Conservation (phyloP, 495 filamentous ascomycete species). For the Penicillium lagena region DNA sequence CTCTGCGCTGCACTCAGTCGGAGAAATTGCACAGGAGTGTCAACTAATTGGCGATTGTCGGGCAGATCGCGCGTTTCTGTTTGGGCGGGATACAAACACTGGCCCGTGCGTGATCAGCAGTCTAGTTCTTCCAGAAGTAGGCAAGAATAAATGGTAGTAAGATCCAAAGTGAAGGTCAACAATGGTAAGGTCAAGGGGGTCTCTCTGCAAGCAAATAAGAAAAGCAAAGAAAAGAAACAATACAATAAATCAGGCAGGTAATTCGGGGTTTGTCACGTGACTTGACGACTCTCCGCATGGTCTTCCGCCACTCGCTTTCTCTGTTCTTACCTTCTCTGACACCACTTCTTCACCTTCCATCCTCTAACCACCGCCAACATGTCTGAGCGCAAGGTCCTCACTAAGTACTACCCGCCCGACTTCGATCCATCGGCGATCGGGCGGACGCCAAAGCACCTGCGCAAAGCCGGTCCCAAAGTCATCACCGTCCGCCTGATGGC, state of each 20-base stretch:
- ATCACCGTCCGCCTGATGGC: conserved; percentile 95
- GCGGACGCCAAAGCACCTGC: conserved; percentile 60
- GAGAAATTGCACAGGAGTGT: too few relatives aligned
- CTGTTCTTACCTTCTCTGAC: not conserved
- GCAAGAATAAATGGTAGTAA: too few relatives aligned
- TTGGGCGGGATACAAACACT: conserved; percentile 10
- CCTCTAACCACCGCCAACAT: conserved; percentile 41
- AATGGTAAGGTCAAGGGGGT: too few relatives aligned
- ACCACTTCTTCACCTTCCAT: not conserved
- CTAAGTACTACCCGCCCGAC: conserved; percentile 89
- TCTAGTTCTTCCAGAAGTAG: too few relatives aligned
- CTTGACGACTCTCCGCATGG: not conserved
- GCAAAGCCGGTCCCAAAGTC: conserved; percentile 62
- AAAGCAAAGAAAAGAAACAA: too few relatives aligned
- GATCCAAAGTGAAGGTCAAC: too few relatives aligned
- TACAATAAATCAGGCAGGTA: too few relatives aligned
- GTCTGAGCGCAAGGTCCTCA: conserved; percentile 89
- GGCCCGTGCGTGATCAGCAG: conserved; percentile 12
- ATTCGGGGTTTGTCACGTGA: conserved; percentile 6
- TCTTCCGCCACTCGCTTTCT: not conserved
- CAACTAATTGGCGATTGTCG: too few relatives aligned
- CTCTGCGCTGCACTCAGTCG: too few relatives aligned
- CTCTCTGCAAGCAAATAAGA: too few relatives aligned
- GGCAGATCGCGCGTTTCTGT: too few relatives aligned
- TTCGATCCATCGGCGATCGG: conserved; percentile 87